Conservation (phyloP, 2,329 filamentous ascomycete genomes). For the Ceratocystis lukuohia region DNA sequence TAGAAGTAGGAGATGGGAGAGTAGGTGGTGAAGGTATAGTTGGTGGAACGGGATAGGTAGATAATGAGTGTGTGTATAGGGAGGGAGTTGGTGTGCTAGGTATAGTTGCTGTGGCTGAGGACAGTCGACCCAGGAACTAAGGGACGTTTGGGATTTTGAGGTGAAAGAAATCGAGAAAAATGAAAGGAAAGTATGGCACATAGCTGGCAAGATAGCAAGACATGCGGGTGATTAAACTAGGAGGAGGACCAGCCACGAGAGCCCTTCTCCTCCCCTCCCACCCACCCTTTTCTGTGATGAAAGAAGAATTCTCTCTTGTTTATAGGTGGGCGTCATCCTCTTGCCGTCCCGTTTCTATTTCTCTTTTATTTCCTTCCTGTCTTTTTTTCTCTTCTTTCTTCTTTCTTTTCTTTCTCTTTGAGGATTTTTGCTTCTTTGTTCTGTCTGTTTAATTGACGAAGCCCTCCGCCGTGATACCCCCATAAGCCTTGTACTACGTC, state of each 20-base stretch:
- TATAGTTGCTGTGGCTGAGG: background rate
- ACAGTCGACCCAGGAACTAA: background rate
- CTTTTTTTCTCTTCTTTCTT: background rate
- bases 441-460: background rate
- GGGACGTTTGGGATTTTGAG: background rate
- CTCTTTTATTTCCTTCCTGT: background rate
- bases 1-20: no score
- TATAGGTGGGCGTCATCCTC: background rate
- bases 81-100: no score
- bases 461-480: background rate
- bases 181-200: background rate
- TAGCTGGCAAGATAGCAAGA: no score
- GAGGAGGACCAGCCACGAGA: background rate
- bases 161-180: background rate
- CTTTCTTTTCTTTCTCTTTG: background rate
- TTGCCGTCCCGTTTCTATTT: background rate
- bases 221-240: no score
- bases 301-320: background rate
- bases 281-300: background rate
- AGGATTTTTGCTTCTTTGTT: background rate
- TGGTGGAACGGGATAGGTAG: no score
- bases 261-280: background rate
- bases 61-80: no score
- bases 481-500: background rate
- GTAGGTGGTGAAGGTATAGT: no score